phyloP scores from a whole-genome alignment of 2,329 filamentous ascomycete species.

The Cladosporium sp. region DNA sequence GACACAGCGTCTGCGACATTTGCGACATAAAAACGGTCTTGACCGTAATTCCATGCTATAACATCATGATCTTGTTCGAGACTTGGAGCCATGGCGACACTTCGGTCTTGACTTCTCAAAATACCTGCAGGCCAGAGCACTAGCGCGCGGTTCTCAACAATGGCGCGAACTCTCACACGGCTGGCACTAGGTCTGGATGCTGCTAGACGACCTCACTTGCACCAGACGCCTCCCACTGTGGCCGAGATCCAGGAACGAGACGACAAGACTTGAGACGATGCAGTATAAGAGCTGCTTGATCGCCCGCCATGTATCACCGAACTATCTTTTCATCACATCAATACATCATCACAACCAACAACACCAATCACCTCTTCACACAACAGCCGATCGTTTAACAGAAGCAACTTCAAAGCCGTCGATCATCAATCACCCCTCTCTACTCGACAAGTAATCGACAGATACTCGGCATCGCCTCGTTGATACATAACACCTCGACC shows the following conservation, averaged over 20 bases:
- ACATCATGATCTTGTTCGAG: neutral
- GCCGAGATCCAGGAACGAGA: constrained; percentile 1
- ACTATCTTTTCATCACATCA: constrained; percentile 7
- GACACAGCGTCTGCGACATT: too few relatives aligned
- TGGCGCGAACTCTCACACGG: neutral
- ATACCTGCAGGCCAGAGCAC: neutral
- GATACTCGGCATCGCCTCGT: neutral
- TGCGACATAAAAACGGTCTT: too few relatives aligned
- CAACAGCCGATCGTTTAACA: constrained; percentile 5
- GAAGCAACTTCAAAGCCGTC: neutral
- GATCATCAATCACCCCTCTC: neutral
- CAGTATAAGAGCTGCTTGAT: constrained; percentile 13
- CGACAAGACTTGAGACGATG: neutral
- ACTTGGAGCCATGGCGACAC: neutral
- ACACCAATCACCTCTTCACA: neutral
- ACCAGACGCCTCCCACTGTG: neutral
- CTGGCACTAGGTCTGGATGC: constrained; percentile 7
- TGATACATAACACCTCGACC: neutral
- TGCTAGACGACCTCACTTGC: constrained; percentile 11
- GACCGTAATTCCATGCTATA: too few relatives aligned
- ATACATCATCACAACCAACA: constrained; percentile 3
- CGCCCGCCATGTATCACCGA: constrained; percentile 4
- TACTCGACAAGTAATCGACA: neutral
- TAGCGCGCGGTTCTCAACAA: constrained; percentile 7
- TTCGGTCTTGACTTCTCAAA: constrained; percentile 3